phyloP scores from a whole-genome alignment of 2,329 filamentous ascomycete genomes.

The Alternaria conjuncta region DNA sequence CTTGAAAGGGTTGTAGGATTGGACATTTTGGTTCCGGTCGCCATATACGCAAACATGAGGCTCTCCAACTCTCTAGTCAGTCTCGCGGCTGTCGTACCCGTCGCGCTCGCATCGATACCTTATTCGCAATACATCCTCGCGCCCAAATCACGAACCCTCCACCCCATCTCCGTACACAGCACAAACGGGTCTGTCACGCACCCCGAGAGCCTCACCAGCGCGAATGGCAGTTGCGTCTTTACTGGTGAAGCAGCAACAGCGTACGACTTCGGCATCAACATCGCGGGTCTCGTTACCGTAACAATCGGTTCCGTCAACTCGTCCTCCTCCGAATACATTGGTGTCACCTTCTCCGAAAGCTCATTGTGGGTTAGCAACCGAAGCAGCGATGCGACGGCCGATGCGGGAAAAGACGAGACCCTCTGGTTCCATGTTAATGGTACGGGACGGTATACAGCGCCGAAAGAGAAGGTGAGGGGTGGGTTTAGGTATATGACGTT shows the following conservation, averaged over 20 bases:
- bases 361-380: slow-evolving; percentile 58
- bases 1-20: neutral
- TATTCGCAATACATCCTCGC: slow-evolving; percentile 53
- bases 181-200: slow-evolving; percentile 49
- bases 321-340: slow-evolving; percentile 47
- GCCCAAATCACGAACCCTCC: slow-evolving; percentile 44
- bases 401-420: slow-evolving; percentile 55
- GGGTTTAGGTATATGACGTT: slow-evolving; percentile 57
- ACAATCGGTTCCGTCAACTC: slow-evolving; percentile 42
- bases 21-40: neutral
- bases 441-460: slow-evolving; percentile 51
- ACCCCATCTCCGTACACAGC: slow-evolving; percentile 44
- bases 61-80: neutral
- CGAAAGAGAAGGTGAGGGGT: slow-evolving; percentile 52
- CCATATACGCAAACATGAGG: neutral
- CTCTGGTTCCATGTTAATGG: slow-evolving; percentile 56
- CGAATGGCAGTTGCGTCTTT: slow-evolving; percentile 43
- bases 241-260: slow-evolving; percentile 47
- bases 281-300: slow-evolving; percentile 50
- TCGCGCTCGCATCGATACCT: slow-evolving; percentile 13
- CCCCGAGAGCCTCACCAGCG: slow-evolving; percentile 40
- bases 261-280: slow-evolving; percentile 53
- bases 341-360: slow-evolving; percentile 52
- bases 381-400: slow-evolving; percentile 55
- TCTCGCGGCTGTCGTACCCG: neutral